Percentiles rank a stretch among this genome's conserved stretches.
Evolutionary conservation across 2,329 filamentous ascomycete genomes (phyloP).

Genomic region (Penicillium sp.): DNA sequence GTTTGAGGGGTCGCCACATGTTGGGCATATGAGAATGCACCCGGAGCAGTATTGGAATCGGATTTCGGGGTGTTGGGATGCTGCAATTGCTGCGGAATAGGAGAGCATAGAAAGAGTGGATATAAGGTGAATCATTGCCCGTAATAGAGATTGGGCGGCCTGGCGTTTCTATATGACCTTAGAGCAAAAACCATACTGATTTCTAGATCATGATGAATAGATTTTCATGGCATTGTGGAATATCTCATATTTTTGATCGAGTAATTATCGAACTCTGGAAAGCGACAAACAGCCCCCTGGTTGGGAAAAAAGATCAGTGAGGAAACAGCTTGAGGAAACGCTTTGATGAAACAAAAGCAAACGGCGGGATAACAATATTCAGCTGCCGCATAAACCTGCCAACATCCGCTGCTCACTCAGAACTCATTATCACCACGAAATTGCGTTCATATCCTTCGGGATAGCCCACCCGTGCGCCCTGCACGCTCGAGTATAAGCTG

Average conservation of each 20-base stretch:
- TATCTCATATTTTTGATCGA: no score
- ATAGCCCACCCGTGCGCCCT: conserved; percentile 71
- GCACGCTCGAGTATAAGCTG: conserved; percentile 73
- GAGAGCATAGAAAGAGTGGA: not conserved
- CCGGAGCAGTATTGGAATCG: conserved; percentile 61
- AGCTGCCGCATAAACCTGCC: not conserved
- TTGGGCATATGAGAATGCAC: conserved; percentile 63
- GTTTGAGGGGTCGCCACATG: conserved; percentile 64
- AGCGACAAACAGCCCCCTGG: not conserved
- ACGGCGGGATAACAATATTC: not conserved
- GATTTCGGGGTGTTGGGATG: conserved; percentile 24
- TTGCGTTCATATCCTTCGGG: conserved; percentile 63
- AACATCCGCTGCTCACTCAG: not conserved
- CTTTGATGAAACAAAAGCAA: not conserved
- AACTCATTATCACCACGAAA: conserved; percentile 30
- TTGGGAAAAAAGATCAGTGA: not conserved
- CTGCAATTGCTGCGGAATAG: conserved; percentile 4
- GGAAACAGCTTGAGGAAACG: not conserved
- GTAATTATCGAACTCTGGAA: not conserved
- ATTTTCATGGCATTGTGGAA: not conserved
- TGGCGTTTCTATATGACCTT: not conserved
- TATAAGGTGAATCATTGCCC: not conserved
- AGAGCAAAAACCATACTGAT: not conserved
- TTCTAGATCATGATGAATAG: not conserved
- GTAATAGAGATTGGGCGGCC: not conserved